Conservation (phyloP, 345 rosid genomes). For the Pistacia atlantica region DNA sequence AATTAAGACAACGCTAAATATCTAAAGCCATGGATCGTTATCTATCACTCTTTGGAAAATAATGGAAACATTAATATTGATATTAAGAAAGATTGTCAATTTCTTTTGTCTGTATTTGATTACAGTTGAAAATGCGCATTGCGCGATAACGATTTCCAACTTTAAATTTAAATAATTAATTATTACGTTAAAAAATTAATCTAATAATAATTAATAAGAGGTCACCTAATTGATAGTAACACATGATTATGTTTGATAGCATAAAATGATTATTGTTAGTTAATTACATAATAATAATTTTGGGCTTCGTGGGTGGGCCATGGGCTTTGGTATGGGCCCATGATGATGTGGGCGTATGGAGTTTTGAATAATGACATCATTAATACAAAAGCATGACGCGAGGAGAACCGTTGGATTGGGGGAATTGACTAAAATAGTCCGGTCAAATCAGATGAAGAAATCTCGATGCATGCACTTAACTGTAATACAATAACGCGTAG, state of each 20-base stretch:
- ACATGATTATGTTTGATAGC: too few species aligned
- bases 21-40: neutral
- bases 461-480: neutral
- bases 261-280: too few species aligned
- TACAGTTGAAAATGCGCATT: constrained; percentile 18
- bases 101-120: neutral
- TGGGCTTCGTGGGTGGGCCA: neutral
- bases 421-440: neutral
- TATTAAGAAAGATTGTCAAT: neutral
- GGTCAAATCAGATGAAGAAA: neutral
- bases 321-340: neutral
- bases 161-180: neutral
- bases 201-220: too few species aligned
- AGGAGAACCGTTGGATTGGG: constrained; percentile 11
- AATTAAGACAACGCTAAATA: neutral
- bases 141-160: neutral
- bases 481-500: constrained; percentile 21
- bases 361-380: constrained; percentile 30
- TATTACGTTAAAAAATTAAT: neutral
- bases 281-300: too few species aligned
- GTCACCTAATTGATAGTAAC: too few species aligned
- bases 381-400: constrained; percentile 38
- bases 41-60: too few species aligned
- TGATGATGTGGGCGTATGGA: neutral
- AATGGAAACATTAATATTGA: too few species aligned